Conservation (phyloP, 208 protist species). For the Naegleria fowleri region DNA sequence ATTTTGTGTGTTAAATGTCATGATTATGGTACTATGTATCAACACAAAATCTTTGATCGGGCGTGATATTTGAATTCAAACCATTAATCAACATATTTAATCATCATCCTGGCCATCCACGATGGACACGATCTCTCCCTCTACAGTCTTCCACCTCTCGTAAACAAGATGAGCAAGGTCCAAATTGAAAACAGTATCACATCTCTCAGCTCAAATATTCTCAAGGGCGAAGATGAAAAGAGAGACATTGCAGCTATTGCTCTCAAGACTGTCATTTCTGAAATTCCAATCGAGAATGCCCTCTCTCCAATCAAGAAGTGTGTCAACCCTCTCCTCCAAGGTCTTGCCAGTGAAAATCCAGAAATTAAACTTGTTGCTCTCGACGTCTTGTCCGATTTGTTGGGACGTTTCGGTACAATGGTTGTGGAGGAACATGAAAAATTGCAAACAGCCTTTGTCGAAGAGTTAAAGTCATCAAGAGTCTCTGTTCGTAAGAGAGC, state of each 20-base stretch:
- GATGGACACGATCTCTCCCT: too few relatives aligned
- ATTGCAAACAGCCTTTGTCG: slow-evolving; percentile 54
- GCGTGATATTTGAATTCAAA: too few relatives aligned
- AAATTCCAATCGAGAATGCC: slow-evolving; percentile 40
- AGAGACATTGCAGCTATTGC: slow-evolving; percentile 52
- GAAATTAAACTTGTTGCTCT: slow-evolving; percentile 52
- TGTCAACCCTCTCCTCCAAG: slow-evolving; percentile 37
- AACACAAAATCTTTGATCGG: too few relatives aligned
- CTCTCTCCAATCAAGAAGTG: slow-evolving; percentile 34
- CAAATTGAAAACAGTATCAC: slow-evolving; percentile 16
- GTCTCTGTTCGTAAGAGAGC: slow-evolving; percentile 53
- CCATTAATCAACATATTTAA: too few relatives aligned
- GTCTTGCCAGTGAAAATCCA: slow-evolving; percentile 29
- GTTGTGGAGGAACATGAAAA: slow-evolving; percentile 45
- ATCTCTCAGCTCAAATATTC: not conserved
- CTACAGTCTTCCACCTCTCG: not conserved
- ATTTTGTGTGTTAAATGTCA: too few relatives aligned
- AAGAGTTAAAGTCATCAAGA: slow-evolving; percentile 43
- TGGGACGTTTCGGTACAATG: slow-evolving; percentile 49
- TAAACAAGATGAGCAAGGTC: slow-evolving; percentile 18
- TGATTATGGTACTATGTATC: too few relatives aligned
- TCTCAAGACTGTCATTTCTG: slow-evolving; percentile 52
- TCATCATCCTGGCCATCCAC: too few relatives aligned
- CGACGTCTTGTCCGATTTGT: slow-evolving; percentile 58
- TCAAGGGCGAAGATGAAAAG: slow-evolving; percentile 43